phyloP scores from a whole-genome alignment of 2,329 filamentous ascomycete species.

The Colletotrichum sp. region DNA sequence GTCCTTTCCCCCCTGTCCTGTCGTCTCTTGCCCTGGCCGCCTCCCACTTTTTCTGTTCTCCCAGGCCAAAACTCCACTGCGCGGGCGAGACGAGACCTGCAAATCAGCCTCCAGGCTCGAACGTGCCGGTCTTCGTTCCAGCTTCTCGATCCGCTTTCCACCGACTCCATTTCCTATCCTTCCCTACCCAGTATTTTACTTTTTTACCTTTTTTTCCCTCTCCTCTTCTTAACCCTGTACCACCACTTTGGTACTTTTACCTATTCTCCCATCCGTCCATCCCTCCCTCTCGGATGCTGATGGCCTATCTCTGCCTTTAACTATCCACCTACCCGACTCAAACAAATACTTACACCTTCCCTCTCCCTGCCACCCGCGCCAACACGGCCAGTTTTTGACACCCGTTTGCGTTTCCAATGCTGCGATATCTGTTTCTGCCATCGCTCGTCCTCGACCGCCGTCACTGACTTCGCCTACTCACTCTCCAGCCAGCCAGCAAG shows the following conservation, averaged over 20 bases:
- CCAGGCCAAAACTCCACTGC: constrained; percentile 11
- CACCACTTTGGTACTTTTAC: neutral
- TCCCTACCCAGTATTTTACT: constrained; percentile 15
- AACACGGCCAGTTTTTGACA: constrained; percentile 2
- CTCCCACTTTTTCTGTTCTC: constrained; percentile 4
- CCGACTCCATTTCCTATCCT: constrained; percentile 11
- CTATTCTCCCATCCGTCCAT: neutral
- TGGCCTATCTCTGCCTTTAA: neutral
- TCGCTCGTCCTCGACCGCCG: constrained; percentile 4
- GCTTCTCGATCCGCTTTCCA: constrained; percentile 11
- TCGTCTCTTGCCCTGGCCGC: constrained; percentile 15
- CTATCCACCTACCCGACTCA: constrained; percentile 10
- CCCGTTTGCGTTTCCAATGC: constrained; percentile 18
- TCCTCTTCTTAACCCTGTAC: neutral
- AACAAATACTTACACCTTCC: neutral
- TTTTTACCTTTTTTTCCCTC: constrained; percentile 5
- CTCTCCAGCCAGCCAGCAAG: neutral
- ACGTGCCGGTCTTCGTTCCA: constrained; percentile 21
- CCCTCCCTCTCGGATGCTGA: constrained; percentile 1
- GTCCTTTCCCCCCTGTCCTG: neutral
- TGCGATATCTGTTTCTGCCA: constrained; percentile 12
- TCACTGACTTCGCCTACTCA: constrained; percentile 5
- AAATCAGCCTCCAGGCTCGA: constrained; percentile 20
- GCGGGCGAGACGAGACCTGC: constrained; percentile 15
- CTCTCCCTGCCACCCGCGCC: neutral